Evolutionary conservation across 2,329 filamentous ascomycete species (phyloP), one percentile per base, ranked within the genome.

Genomic region (Fusarium fujikuroi): DNA sequence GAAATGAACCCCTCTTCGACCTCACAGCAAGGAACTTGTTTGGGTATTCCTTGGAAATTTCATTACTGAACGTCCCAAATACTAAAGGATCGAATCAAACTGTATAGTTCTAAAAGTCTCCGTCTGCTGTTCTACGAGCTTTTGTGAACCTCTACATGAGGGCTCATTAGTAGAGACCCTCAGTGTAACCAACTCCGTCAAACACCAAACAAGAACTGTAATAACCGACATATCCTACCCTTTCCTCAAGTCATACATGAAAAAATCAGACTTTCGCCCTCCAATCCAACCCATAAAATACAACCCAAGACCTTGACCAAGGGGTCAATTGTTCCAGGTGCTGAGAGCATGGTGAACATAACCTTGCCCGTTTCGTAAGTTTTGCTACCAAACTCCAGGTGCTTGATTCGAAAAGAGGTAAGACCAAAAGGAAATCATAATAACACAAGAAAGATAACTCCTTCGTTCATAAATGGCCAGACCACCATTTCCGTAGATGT

Each of bases 371-470:
- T 62, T 60, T 58, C 63, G 53, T 61, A 63, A 36, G 60, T 40
- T 63, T 59, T 74, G 61, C 43, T 66, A 50, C 70, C 76, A 69
- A 75, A 77, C 76, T 76, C 76, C 76, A 49, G 58, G 58, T 63
- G 60, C 56, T 64, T 59, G 68, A 65, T 58, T 59, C 53, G 65
- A 58, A 60, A 44, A 44, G 64, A 58, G 47, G 61, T 59, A 57
- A 50, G 53, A 44, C 23, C 28, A 63, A 54, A 61, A 43, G 23
- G n/a, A 57, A 60, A 60, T 46, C 49, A 25, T 21, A 57, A 69
- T 42, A 66, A 60, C 30, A 60, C 47, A 47, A 40, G 44, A 53
- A 57, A 47, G 9, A 72, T n/a, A 64, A 72, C 47, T 44, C 59
- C 63, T 39, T 62, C 53, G 18, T 37, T 68, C 44, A 39, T 44